Evolutionary conservation across 306 rosid species (phyloP).

Genomic region (Cicer cuneatum): DNA sequence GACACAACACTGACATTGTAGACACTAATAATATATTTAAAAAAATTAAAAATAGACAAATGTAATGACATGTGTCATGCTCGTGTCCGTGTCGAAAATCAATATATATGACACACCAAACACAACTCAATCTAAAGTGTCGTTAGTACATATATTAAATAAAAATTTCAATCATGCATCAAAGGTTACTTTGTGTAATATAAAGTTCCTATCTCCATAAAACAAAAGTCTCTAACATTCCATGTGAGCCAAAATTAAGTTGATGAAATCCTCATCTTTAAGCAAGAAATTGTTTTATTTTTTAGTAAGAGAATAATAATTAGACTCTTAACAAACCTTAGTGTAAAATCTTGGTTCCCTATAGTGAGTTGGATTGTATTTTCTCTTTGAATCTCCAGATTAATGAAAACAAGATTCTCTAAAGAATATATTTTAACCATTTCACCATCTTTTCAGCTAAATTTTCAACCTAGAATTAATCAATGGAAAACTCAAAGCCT

Average conservation of each 20-base stretch:
- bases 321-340: constrained; percentile 58
- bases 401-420: constrained; percentile 97
- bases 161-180: neutral
- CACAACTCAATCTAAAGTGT: too few species aligned
- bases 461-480: constrained; percentile 62
- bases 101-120: too few species aligned
- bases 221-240: neutral
- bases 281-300: neutral
- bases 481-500: constrained; percentile 16
- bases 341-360: constrained; percentile 94
- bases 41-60: too few species aligned
- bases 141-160: too few species aligned
- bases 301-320: neutral
- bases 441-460: constrained; percentile 80
- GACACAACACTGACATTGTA: too few species aligned
- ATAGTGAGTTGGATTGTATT: constrained; percentile 93
- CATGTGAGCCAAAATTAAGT: neutral
- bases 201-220: neutral
- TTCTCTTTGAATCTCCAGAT: constrained; percentile 94
- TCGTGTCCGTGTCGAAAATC: too few species aligned
- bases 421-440: constrained; percentile 88
- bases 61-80: too few species aligned
- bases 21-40: too few species aligned
- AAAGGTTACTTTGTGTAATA: neutral
- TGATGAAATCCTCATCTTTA: neutral